Base-by-base conservation (phyloP, 257 asterid species). In the Handroanthus guayacan region DNA sequence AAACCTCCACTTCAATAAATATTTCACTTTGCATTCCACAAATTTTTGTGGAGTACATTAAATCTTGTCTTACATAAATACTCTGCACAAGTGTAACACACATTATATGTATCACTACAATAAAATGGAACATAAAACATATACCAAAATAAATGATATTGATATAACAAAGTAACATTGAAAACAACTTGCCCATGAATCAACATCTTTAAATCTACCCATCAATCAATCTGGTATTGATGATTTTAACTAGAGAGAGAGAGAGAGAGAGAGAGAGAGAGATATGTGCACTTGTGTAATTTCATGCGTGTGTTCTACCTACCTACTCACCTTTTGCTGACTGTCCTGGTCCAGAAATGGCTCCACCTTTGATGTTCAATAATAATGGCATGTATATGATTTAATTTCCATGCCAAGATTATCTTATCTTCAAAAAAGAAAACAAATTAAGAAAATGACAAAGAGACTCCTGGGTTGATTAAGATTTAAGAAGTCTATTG, bases 361-460 rank as follows among this genome's bases (percentile, higher is more conserved):
- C 77, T 75, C 77, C 83, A 79, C 83, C 34, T 5, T 52, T 50
- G 76, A 68, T 74, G 73, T 75, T 66, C 75, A 67, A 36, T 67
- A 12, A 39, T 64, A 20, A 70, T 63, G 62, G 38, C 61, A 34
- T 14, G n/a, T 71, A 37, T 66, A 48, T 71, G 63, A 18, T 76
- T 52, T 39, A 25, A 63, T 52, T 56, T 71, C 57, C 75, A 52
- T 56, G 63, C 69, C 17, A 47, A 41, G 56, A 58, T 52, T 61
- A 67, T 77, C 76, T 61, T 54, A 62, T 39, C 50, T 55, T 38
- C 37, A 43, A 75, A 38, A 54, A 16, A 36, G 43, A 10, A 31
- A 3, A 20, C 9, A 17, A 41, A 4, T 1, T 3, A 5, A 37
- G 16, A 25, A 31, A 78, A 47, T 39, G 37, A 41, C 17, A 71